Percentiles rank a stretch among this genome's conserved stretches.
phyloP scores from a whole-genome alignment of 305 asterid species.

The Solanum aculeatissimum region DNA sequence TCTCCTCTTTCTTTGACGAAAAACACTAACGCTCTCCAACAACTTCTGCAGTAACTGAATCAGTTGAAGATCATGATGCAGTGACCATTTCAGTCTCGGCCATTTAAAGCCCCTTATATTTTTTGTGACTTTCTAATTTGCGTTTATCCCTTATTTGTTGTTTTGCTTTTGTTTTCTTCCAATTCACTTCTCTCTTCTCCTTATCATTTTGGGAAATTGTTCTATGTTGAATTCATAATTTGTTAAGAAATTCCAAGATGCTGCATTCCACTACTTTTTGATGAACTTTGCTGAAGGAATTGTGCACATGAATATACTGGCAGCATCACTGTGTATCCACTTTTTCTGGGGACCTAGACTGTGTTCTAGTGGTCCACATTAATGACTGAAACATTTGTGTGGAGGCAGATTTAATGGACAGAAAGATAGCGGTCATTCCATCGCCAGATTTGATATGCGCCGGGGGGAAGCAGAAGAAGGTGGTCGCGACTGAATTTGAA shows the following conservation, averaged over 20 bases:
- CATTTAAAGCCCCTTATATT: not conserved
- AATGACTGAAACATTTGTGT: not conserved
- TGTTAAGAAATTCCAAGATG: not conserved
- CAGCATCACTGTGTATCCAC: not conserved
- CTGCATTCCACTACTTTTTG: not conserved
- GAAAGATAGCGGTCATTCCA: not conserved
- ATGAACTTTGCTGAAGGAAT: not conserved
- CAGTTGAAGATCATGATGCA: not conserved
- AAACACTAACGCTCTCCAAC: not conserved
- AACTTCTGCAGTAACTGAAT: not conserved
- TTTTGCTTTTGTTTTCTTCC: not conserved
- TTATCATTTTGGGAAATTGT: not conserved
- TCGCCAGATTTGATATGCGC: not conserved
- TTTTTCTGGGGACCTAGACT: not conserved
- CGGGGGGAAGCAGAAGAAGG: not conserved
- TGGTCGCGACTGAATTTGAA: not conserved
- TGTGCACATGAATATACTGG: not conserved
- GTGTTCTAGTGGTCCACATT: not conserved
- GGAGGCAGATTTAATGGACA: not conserved
- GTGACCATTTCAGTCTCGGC: not conserved
- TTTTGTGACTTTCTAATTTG: not conserved
- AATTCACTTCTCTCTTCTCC: not conserved
- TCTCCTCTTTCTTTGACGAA: not conserved
- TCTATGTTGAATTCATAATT: not conserved
- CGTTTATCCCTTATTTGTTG: not conserved